Conservation (phyloP, 208 protist species). For the Phytomonas sp. region DNA sequence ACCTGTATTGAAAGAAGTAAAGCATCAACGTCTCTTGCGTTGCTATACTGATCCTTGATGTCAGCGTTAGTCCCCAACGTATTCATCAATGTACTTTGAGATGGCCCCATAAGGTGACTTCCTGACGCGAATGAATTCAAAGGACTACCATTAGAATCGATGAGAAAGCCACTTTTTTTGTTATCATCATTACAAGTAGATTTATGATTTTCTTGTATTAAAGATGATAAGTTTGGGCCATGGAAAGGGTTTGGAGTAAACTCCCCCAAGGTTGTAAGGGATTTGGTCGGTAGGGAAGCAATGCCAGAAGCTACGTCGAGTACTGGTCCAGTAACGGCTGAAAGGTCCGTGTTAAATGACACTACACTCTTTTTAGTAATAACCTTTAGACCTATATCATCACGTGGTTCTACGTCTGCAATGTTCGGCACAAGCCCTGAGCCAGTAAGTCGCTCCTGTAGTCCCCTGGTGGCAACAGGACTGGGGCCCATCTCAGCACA, state of each 20-base stretch:
- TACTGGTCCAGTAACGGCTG: background rate
- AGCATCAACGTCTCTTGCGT: conserved; percentile 20
- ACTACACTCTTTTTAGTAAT: background rate
- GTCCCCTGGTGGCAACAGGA: background rate
- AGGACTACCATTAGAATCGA: background rate
- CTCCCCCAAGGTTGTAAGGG: background rate
- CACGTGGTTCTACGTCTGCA: background rate
- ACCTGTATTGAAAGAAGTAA: conserved; percentile 39
- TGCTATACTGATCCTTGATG: background rate
- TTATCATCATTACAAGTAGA: background rate
- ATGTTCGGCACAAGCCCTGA: background rate
- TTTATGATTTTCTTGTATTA: background rate
- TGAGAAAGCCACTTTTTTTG: background rate
- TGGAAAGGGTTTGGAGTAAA: background rate
- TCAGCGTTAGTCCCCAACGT: background rate
- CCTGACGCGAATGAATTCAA: background rate
- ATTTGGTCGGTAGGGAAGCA: background rate
- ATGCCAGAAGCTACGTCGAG: background rate
- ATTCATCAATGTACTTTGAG: background rate
- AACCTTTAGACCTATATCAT: background rate
- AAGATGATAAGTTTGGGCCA: background rate
- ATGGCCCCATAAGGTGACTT: background rate
- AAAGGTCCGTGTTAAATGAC: background rate
- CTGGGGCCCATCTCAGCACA: background rate
- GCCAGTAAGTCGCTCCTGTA: background rate